phyloP scores from a whole-genome alignment of 345 rosid species.

The Brassica incana region DNA sequence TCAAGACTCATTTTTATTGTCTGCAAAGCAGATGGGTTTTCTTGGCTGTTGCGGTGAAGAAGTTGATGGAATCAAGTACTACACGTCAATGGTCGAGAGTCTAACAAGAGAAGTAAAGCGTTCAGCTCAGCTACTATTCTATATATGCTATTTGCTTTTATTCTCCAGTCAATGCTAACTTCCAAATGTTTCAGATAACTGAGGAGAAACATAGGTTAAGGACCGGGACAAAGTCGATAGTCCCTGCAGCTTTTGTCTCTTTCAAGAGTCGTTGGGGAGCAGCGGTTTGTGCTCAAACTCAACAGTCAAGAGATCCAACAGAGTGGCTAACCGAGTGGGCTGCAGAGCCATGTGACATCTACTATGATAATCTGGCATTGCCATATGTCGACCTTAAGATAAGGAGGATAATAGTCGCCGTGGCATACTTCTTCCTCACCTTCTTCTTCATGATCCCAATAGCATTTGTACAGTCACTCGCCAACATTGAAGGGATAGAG shows the following conservation, averaged over 20 bases:
- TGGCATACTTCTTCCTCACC: conserved; percentile 85
- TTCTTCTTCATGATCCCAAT: conserved; percentile 99
- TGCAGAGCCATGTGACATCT: conserved; percentile 87
- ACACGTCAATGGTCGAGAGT: conserved; percentile 60
- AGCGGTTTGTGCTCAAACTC: conserved; percentile 94
- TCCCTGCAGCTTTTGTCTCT: conserved; percentile 89
- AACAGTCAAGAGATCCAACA: conserved; percentile 85
- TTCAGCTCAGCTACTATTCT: conserved; percentile 1
- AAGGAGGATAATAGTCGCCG: conserved; percentile 63
- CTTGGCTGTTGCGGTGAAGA: conserved; percentile 74
- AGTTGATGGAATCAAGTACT: conserved; percentile 76
- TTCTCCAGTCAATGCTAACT: background rate
- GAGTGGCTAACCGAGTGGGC: conserved; percentile 95
- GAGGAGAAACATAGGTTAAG: conserved; percentile 59
- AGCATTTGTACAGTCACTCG: conserved; percentile 87
- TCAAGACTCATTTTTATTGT: conserved; percentile 17
- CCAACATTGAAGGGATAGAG: conserved; percentile 92
- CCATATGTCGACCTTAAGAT: conserved; percentile 80
- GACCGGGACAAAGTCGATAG: conserved; percentile 53
- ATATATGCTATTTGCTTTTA: background rate
- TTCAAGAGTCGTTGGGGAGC: conserved; percentile 93
- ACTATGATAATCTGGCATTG: conserved; percentile 82
- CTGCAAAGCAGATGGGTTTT: conserved; percentile 61
- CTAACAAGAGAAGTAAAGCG: conserved; percentile 54
- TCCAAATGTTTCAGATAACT: conserved; percentile 53